These are phyloP conservation scores for Barbatosphaeria neglecta DNA, from an alignment of 495 filamentous ascomycete genomes.

Conservation along the genomic window DNA sequence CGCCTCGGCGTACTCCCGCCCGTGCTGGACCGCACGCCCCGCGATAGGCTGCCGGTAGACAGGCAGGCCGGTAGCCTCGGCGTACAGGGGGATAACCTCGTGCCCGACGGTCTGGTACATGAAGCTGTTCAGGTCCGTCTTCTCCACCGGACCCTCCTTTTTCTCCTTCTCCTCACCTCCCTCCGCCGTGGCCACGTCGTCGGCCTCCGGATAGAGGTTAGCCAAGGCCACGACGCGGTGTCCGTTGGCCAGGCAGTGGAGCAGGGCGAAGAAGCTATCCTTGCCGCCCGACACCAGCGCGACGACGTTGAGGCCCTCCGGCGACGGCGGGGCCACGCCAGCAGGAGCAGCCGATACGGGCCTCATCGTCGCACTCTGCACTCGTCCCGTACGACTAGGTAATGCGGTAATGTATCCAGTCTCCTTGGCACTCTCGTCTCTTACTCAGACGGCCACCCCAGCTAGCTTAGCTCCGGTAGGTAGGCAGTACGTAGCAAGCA, in stretches of 20 bases:
- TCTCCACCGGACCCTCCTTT: slow-evolving; percentile 4
- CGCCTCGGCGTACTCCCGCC: slow-evolving; percentile 40
- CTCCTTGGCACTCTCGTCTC: too few relatives aligned
- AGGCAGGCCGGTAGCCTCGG: slow-evolving; percentile 61
- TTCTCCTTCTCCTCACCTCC: slow-evolving; percentile 3
- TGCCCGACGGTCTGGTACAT: slow-evolving; percentile 99
- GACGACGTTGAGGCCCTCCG: slow-evolving; percentile 60
- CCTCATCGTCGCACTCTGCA: neutral
- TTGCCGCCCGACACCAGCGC: slow-evolving; percentile 93
- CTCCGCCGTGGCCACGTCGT: neutral
- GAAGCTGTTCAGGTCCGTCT: slow-evolving; percentile 80
- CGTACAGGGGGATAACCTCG: slow-evolving; percentile 74
- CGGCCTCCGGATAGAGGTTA: slow-evolving; percentile 58
- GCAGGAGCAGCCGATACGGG: neutral
- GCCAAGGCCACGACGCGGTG: slow-evolving; percentile 80
- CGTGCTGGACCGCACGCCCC: slow-evolving; percentile 53
- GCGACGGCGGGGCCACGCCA: slow-evolving; percentile 6
- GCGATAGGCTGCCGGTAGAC: slow-evolving; percentile 65
- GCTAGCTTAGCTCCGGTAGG: too few relatives aligned
- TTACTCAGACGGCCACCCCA: too few relatives aligned
- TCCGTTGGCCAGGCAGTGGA: slow-evolving; percentile 79
- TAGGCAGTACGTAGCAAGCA: too few relatives aligned
- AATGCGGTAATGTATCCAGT: too few relatives aligned
- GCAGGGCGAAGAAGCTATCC: slow-evolving; percentile 86
- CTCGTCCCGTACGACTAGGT: too few relatives aligned